Conservation (phyloP, 192 early-diverging fungal genomes). For the Coemansia sp. region DNA sequence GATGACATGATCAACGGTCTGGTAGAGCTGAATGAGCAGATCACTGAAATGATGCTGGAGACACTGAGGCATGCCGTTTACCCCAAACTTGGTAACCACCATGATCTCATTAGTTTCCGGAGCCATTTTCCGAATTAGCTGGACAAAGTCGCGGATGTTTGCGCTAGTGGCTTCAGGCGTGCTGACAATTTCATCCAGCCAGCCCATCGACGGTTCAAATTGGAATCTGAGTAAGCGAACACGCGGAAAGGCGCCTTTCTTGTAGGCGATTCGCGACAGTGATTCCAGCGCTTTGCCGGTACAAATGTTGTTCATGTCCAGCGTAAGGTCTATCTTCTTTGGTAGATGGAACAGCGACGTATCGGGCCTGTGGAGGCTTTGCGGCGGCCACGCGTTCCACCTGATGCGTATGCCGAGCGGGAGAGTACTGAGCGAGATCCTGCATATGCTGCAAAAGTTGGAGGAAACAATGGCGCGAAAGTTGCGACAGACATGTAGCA, state of each 20-base stretch:
- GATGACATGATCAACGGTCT: not conserved
- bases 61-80: not conserved
- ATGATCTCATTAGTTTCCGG: not conserved
- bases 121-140: not conserved
- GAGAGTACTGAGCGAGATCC: not conserved
- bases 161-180: not conserved
- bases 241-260: not conserved
- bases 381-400: not conserved
- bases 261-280: not conserved
- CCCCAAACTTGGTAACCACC: not conserved
- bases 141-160: not conserved
- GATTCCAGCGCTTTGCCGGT: not conserved
- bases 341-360: not conserved
- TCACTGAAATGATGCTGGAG: not conserved
- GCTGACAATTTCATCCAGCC: not conserved
- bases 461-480: not conserved
- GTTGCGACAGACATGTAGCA: not conserved
- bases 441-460: not conserved
- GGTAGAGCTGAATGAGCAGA: not conserved
- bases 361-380: not conserved
- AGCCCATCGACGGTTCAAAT: not conserved
- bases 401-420: not conserved
- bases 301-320: not conserved
- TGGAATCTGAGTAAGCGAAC: not conserved
- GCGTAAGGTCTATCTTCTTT: not conserved